A percentile compares a stretch with the other conserved stretches of the same genome.
Conservation (phyloP, 306 rosid genomes). For the Vigna unguiculata region DNA sequence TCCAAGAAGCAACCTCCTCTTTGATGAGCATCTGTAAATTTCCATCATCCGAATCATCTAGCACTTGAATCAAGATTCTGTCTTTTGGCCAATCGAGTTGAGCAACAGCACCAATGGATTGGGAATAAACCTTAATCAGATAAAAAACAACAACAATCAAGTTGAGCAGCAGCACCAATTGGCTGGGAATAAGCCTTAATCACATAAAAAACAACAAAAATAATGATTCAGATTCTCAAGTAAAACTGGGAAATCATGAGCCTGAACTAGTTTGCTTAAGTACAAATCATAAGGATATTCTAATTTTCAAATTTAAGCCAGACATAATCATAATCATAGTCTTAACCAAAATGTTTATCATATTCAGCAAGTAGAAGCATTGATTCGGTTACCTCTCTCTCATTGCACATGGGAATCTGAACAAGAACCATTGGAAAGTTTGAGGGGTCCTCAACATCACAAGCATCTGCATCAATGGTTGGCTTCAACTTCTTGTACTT, state of each 20-base stretch:
- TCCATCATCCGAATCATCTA: slow-evolving; percentile 91
- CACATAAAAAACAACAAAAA: background rate
- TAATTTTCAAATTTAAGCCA: background rate
- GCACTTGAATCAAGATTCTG: slow-evolving; percentile 82
- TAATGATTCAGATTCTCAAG: slow-evolving; percentile 30
- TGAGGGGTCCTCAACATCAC: slow-evolving; percentile 72
- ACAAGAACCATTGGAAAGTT: slow-evolving; percentile 88
- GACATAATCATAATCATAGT: background rate
- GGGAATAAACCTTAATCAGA: slow-evolving; percentile 72
- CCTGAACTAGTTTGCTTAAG: slow-evolving; percentile 11
- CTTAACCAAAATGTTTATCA: background rate
- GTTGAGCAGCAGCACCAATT: slow-evolving; percentile 84
- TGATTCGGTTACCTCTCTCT: slow-evolving; percentile 81
- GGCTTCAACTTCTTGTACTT: slow-evolving; percentile 86
- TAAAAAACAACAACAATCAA: slow-evolving; percentile 39
- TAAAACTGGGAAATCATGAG: slow-evolving; percentile 13
- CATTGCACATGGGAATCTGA: slow-evolving; percentile 99
- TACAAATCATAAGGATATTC: slow-evolving; percentile 11
- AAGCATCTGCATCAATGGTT: slow-evolving; percentile 54
- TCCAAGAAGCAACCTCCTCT: slow-evolving; percentile 81
- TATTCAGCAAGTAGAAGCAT: slow-evolving; percentile 25
- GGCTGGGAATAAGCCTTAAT: slow-evolving; percentile 84
- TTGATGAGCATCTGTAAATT: slow-evolving; percentile 73
- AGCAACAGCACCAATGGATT: slow-evolving; percentile 89
- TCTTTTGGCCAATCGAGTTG: slow-evolving; percentile 96